Base-by-base conservation (phyloP, 129 eudicot genomes). In the Smallanthus sonchifolius region DNA sequence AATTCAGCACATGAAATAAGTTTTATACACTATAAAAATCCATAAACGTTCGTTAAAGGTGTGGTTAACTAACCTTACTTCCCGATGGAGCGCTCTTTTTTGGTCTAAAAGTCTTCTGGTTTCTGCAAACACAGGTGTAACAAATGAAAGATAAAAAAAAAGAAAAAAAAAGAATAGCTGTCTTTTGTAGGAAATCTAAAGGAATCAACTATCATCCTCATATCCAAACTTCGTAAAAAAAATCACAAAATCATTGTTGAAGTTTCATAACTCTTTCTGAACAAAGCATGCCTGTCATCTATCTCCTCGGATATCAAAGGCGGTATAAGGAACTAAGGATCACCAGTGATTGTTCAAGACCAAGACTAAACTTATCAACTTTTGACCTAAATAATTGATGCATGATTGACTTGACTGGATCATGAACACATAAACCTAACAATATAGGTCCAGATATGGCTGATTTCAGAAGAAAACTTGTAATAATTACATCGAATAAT, bases 51-150 rank as follows among this genome's bases (percentile, higher is more conserved):
- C n/a, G 15, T 44, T 2, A 28, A 68, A 20, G 70, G 19, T 55
- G 42, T 79, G 14, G 79, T 5, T 34, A 65, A 43, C 83, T 35
- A 62, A 87, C 92, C 92, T 87, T 87, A 30, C 83, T 87, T 68
- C 92, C 92, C 16, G 92, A 84, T 24, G 89, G 92, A 10, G 92
- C 85, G 15, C 79, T 87, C 74, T 87, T 87, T 67, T 87, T 87
- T 35, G 89, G 92, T 60, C 92, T 87, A 84, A 87, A 84, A 37
- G 92, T 87, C 82, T 84, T 87, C 73, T 87, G 92, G 71, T 84
- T 87, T 77, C 92, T 87, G 80, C 72, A 74, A 49, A 76, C 30
- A 75, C 48, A 19, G 49, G 67, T n/a, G 65, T n/a, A n/a, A n/a
- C n/a, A n/a, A n/a, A n/a, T 36, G 36, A 45, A 65, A 17, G 20